Evolutionary conservation across 2,329 filamentous ascomycete genomes (phyloP).

Genomic region (Fusarium sp.): DNA sequence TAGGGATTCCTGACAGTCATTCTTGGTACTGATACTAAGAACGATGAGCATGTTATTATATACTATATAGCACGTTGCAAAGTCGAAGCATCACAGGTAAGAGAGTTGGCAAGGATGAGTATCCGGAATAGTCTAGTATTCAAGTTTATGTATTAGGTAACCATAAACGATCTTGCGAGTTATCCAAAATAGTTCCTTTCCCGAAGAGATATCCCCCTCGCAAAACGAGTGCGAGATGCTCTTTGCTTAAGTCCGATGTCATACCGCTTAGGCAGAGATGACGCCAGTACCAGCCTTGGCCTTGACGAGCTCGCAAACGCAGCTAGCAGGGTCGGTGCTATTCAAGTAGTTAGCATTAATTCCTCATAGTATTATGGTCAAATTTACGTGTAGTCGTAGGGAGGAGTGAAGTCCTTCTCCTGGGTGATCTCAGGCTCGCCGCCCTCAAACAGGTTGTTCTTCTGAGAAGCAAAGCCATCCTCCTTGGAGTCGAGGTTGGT

Average conservation of each 20-base stretch:
- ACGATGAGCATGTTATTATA: too few relatives aligned
- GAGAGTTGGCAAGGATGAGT: not conserved
- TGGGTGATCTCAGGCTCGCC: conserved; percentile 54
- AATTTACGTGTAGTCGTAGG: conserved; percentile 57
- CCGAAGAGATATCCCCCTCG: not conserved
- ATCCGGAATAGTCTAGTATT: not conserved
- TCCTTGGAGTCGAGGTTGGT: conserved; percentile 62
- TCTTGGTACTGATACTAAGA: too few relatives aligned
- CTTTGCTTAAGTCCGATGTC: not conserved
- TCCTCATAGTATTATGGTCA: not conserved
- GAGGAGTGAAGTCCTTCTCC: conserved; percentile 51
- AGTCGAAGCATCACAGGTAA: too few relatives aligned
- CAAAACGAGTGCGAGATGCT: too few relatives aligned
- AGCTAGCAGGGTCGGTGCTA: conserved; percentile 39
- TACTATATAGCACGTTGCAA: too few relatives aligned
- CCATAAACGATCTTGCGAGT: not conserved
- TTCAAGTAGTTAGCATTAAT: not conserved
- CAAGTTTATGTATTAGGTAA: not conserved
- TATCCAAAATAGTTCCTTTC: not conserved
- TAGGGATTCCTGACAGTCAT: too few relatives aligned
- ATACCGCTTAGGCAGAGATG: conserved; percentile 9
- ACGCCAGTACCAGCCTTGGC: conserved; percentile 46
- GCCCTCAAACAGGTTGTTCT: conserved; percentile 62
- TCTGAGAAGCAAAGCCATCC: conserved; percentile 60
- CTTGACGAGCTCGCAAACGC: conserved; percentile 47